These are phyloP conservation scores for Chlamydomonas sp. DNA, from an alignment of 139 green algal genomes.

Conservation along the genomic window DNA sequence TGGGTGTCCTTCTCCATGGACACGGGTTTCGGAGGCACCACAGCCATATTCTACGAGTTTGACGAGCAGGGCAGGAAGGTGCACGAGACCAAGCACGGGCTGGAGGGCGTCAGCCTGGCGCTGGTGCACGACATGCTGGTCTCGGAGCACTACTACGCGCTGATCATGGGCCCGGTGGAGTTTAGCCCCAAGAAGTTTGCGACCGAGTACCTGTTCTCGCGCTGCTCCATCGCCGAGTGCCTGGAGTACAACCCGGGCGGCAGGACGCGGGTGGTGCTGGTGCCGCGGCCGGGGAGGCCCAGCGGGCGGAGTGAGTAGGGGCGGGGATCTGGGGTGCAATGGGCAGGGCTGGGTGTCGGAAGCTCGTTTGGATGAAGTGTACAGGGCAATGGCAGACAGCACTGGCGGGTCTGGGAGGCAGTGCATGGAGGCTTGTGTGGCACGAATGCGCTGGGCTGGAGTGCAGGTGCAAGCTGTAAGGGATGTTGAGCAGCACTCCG, in stretches of 20 bases:
- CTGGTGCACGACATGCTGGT: conserved; percentile 69
- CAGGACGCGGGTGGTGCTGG: conserved; percentile 45
- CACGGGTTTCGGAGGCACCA: background rate
- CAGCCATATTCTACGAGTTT: conserved; percentile 48
- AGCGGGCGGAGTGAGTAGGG: conserved; percentile 14
- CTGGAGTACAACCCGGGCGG: conserved; percentile 41
- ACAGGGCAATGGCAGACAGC: too few species aligned
- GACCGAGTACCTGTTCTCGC: conserved; percentile 53
- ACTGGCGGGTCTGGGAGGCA: too few species aligned
- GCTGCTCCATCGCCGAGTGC: conserved; percentile 61
- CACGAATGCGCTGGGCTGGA: too few species aligned
- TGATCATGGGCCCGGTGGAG: conserved; percentile 53
- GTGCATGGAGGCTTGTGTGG: too few species aligned
- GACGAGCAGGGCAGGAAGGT: conserved; percentile 20
- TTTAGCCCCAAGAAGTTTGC: conserved; percentile 38
- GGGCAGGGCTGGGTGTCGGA: too few species aligned
- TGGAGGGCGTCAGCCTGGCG: conserved; percentile 43
- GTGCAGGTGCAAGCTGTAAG: too few species aligned
- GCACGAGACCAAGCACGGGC: conserved; percentile 19
- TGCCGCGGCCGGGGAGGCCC: conserved; percentile 40
- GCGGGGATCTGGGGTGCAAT: too few species aligned
- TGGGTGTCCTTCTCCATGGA: conserved; percentile 23
- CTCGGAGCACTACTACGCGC: conserved; percentile 65
- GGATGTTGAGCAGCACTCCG: too few species aligned
- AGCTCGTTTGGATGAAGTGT: too few species aligned